Percentiles rank a stretch among this genome's conserved stretches.
Conservation (phyloP, 805 yeast genomes). For the Lipomyces spencermartinsiae region DNA sequence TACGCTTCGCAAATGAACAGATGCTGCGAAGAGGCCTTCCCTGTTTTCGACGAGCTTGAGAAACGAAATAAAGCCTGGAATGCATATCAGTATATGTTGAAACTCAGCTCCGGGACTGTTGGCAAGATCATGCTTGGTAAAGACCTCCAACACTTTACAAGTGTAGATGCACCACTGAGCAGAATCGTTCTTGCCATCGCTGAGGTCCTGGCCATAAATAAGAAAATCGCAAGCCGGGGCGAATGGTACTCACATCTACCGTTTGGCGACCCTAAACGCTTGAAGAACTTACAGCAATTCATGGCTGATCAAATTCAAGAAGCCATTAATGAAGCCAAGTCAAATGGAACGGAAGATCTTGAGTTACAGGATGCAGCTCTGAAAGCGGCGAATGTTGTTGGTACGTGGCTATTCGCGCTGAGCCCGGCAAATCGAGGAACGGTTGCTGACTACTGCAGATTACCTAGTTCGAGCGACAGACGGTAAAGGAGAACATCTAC, state of each 20-base stretch:
- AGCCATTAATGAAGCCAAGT: not conserved
- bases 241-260: not conserved
- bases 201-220: not conserved
- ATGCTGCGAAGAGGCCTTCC: not conserved
- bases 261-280: not conserved
- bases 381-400: not conserved
- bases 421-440: too few relatives aligned
- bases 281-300: not conserved
- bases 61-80: not conserved
- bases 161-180: not conserved
- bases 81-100: not conserved
- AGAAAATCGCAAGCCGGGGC: not conserved
- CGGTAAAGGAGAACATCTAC: not conserved
- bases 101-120: not conserved
- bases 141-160: not conserved
- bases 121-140: not conserved
- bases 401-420: not conserved
- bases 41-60: not conserved
- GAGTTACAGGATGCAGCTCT: not conserved
- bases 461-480: not conserved
- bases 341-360: not conserved
- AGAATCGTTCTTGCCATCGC: not conserved
- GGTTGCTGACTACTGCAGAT: not conserved
- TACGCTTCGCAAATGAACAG: not conserved
- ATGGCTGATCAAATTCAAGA: not conserved